Evolutionary conservation across 1,284 basidiomycete species (phyloP).

Genomic region (Entoloma clypeatum): DNA sequence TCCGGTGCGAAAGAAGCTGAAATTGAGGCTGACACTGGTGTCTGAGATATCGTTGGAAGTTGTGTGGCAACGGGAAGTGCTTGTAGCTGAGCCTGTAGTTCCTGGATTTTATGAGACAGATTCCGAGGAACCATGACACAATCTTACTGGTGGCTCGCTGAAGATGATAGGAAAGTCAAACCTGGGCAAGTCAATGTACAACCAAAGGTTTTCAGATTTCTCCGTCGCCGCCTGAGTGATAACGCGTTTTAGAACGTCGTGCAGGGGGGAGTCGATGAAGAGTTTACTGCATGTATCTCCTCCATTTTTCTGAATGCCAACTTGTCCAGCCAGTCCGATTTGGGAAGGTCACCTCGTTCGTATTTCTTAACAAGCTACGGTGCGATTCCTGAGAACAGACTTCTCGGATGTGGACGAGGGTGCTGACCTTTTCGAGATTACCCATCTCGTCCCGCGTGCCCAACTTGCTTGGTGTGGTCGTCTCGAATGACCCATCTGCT

Average conservation of each 20-base stretch:
- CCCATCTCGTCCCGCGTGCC: constrained; percentile 88
- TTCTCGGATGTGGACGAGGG: background rate
- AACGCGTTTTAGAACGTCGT: constrained; percentile 2
- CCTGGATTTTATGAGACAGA: constrained; percentile 11
- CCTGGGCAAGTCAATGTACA: constrained; percentile 95
- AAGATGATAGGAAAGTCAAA: constrained; percentile 99
- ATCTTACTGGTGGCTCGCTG: constrained; percentile 76
- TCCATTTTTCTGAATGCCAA: constrained; percentile 93
- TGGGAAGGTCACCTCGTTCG: constrained; percentile 89
- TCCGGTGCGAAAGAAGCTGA: constrained; percentile 53
- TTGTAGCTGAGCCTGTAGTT: constrained; percentile 12
- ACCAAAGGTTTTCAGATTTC: constrained; percentile 85
- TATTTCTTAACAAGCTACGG: constrained; percentile 90
- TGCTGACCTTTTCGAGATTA: constrained; percentile 80
- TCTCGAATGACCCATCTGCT: constrained; percentile 82
- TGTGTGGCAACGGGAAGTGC: constrained; percentile 38
- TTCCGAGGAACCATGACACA: constrained; percentile 10
- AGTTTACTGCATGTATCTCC: constrained; percentile 79
- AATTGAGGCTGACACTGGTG: constrained; percentile 44
- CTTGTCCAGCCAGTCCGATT: constrained; percentile 95
- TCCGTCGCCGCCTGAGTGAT: constrained; percentile 70
- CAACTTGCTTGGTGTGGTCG: constrained; percentile 84
- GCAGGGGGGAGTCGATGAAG: background rate
- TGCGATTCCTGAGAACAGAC: background rate
- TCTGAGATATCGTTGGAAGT: constrained; percentile 33